These are phyloP conservation scores for Cryptococcus deneoformans DNA, from an alignment of 1,284 basidiomycete species.

Conservation along the genomic window DNA sequence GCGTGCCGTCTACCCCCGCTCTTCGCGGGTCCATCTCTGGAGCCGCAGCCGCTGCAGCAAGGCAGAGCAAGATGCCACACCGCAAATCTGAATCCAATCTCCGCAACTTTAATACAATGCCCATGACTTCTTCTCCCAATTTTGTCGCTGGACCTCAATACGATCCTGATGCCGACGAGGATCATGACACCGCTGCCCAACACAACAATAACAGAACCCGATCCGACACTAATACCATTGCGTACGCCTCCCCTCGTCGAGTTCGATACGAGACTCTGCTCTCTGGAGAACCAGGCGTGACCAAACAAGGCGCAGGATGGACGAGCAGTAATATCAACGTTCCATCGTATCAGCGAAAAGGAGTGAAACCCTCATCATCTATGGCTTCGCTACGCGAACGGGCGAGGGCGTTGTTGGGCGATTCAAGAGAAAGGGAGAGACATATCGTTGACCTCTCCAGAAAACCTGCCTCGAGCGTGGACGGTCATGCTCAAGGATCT, in stretches of 20 bases:
- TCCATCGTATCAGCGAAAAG: background rate
- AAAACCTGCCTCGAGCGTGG: background rate
- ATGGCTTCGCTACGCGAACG: constrained; percentile 38
- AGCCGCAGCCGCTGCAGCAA: constrained; percentile 10
- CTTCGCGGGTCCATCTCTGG: constrained; percentile 12
- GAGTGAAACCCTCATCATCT: constrained; percentile 31
- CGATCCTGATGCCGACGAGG: constrained; percentile 18
- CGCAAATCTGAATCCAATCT: constrained; percentile 42
- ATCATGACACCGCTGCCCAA: background rate
- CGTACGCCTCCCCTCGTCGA: constrained; percentile 11
- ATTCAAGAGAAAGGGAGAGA: constrained; percentile 9
- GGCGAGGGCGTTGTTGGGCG: constrained; percentile 28
- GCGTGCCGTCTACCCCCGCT: constrained; percentile 34
- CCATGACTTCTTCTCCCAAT: constrained; percentile 13
- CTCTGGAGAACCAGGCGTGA: constrained; percentile 28
- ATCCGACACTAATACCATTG: constrained; percentile 8
- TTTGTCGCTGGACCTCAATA: constrained; percentile 12
- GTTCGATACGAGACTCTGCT: constrained; percentile 30
- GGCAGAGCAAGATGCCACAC: constrained; percentile 11
- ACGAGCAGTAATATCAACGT: background rate
- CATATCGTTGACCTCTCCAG: constrained; percentile 17
- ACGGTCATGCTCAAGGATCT: no score
- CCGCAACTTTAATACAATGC: constrained; percentile 36
- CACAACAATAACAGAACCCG: no score
- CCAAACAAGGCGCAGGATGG: constrained; percentile 36